Evolutionary conservation across 345 rosid genomes (phyloP).

Genomic region (Brassica napus): DNA sequence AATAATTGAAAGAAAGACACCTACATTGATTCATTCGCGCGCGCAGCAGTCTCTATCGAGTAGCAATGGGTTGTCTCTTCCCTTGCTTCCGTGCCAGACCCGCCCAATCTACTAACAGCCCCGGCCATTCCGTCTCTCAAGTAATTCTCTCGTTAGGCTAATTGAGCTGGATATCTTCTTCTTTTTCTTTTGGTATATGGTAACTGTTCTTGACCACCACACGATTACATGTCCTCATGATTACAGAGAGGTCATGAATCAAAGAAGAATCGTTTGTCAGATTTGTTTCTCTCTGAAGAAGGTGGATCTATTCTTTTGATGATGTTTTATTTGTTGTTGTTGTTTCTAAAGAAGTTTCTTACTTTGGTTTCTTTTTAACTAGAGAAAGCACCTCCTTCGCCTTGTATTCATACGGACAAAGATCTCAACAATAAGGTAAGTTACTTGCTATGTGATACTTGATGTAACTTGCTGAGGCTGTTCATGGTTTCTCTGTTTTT

Average conservation of each 20-base stretch:
- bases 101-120: slow-evolving; percentile 22
- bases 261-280: slow-evolving; percentile 56
- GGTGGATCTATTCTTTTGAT: background rate
- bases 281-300: slow-evolving; percentile 75
- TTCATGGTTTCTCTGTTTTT: no score
- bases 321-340: background rate
- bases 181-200: background rate
- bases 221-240: background rate
- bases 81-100: slow-evolving; percentile 60
- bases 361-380: background rate
- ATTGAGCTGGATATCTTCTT: background rate
- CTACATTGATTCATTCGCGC: background rate
- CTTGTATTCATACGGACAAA: slow-evolving; percentile 43
- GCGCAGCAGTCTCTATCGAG: background rate
- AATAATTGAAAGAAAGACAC: background rate
- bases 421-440: slow-evolving; percentile 66
- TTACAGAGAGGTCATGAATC: slow-evolving; percentile 53
- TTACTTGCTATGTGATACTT: background rate
- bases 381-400: slow-evolving; percentile 45
- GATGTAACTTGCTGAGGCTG: no score
- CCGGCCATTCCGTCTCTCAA: background rate
- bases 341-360: background rate
- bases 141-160: slow-evolving; percentile 29
- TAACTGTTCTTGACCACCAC: background rate
- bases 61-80: slow-evolving; percentile 75